Percentiles rank a stretch among this genome's conserved stretches.
These are phyloP conservation scores for Aspergillus asperescens DNA, from an alignment of 495 filamentous ascomycete species.

Conservation along the genomic window DNA sequence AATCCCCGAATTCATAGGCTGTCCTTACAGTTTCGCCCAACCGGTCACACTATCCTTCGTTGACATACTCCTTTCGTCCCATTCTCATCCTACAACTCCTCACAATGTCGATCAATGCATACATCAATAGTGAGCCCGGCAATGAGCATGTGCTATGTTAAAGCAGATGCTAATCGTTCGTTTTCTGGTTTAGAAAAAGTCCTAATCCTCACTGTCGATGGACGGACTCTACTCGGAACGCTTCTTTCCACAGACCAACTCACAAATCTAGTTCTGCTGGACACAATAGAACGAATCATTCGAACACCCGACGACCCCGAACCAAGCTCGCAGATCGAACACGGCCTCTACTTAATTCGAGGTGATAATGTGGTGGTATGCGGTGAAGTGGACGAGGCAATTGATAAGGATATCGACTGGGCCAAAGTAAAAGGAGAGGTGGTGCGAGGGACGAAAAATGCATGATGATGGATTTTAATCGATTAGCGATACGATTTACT, in stretches of 20 bases:
- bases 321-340: slow-evolving; percentile 69
- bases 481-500: slow-evolving; percentile 2
- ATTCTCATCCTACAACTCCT: not conserved
- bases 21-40: not conserved
- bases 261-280: slow-evolving; percentile 83
- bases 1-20: not conserved
- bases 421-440: slow-evolving; percentile 76
- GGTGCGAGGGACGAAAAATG: slow-evolving; percentile 77
- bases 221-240: slow-evolving; percentile 77
- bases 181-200: slow-evolving; percentile 67
- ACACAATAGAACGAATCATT: slow-evolving; percentile 87
- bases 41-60: not conserved
- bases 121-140: slow-evolving; percentile 56
- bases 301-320: slow-evolving; percentile 75
- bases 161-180: slow-evolving; percentile 19
- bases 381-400: slow-evolving; percentile 80
- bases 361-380: slow-evolving; percentile 93
- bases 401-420: slow-evolving; percentile 90
- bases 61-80: not conserved
- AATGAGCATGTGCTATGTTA: not conserved
- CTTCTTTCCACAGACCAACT: slow-evolving; percentile 85
- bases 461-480: slow-evolving; percentile 33
- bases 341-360: slow-evolving; percentile 87
- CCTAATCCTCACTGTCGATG: slow-evolving; percentile 85
- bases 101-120: slow-evolving; percentile 60